Conservation (phyloP, 805 yeast species). For the Scheffersomyces spartinae region DNA sequence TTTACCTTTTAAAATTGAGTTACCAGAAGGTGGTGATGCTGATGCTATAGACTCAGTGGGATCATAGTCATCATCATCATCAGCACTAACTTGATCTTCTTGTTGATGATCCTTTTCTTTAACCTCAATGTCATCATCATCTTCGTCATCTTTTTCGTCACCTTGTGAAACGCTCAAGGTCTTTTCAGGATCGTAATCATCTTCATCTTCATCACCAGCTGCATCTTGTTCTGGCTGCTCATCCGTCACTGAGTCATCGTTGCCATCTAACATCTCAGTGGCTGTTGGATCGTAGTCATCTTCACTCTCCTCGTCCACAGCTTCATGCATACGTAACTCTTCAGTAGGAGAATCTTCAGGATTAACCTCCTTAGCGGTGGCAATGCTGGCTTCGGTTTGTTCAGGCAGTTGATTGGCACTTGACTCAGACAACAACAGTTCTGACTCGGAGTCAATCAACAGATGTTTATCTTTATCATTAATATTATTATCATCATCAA, state of each 20-base stretch:
- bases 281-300: constrained; percentile 3
- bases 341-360: constrained; percentile 2
- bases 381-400: too few species aligned
- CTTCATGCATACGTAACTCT: too few species aligned
- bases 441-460: too few species aligned
- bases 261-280: too few species aligned
- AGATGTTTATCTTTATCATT: too few species aligned
- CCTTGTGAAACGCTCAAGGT: not conserved
- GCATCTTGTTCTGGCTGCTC: constrained; percentile 1
- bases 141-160: not conserved
- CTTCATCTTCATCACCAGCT: constrained; percentile 4
- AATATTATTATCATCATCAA: too few species aligned
- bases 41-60: constrained; percentile 9
- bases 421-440: too few species aligned
- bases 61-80: constrained; percentile 16
- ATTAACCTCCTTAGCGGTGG: constrained; percentile 3
- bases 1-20: constrained; percentile 4
- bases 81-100: constrained; percentile 9
- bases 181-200: constrained; percentile 7
- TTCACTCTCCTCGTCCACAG: constrained; percentile 4
- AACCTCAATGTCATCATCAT: constrained; percentile 1
- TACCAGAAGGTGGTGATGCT: constrained; percentile 6
- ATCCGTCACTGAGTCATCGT: not conserved
- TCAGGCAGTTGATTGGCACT: too few species aligned
- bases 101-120: constrained; percentile 3